A percentile compares a stretch with the other conserved stretches of the same genome.
phyloP scores from a whole-genome alignment of 2,329 filamentous ascomycete species.

The Botryotinia narcissicola region DNA sequence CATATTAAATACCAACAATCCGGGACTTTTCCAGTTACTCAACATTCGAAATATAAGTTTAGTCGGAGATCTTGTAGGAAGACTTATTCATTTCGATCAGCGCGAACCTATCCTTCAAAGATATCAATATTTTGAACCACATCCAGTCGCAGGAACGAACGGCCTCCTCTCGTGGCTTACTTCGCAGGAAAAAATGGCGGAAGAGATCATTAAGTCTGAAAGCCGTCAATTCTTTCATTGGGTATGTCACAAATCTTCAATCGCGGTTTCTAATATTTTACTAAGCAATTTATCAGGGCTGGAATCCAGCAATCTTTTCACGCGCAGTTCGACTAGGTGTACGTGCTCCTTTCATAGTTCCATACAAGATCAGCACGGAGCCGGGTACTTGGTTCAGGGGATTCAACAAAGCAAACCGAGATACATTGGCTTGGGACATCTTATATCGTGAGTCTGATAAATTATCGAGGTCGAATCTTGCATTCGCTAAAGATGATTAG shows the following conservation, averaged over 20 bases:
- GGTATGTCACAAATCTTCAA: background rate
- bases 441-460: background rate
- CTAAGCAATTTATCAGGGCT: conserved; percentile 4
- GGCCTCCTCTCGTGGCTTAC: conserved; percentile 11
- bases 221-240: background rate
- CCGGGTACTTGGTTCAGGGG: background rate
- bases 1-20: background rate
- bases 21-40: background rate
- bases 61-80: conserved; percentile 4
- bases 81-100: conserved; percentile 6
- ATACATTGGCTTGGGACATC: background rate
- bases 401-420: background rate
- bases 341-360: background rate
- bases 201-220: background rate
- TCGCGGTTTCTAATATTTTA: background rate
- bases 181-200: conserved; percentile 6
- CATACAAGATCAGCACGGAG: background rate
- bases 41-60: background rate
- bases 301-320: conserved; percentile 11
- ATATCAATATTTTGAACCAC: background rate
- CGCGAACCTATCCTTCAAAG: background rate
- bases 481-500: background rate
- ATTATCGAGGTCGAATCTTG: background rate
- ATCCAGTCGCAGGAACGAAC: conserved; percentile 4
- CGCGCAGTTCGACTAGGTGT: conserved; percentile 1